Base-by-base conservation (phyloP, 345 rosid genomes). In the Brassica rapa region DNA sequence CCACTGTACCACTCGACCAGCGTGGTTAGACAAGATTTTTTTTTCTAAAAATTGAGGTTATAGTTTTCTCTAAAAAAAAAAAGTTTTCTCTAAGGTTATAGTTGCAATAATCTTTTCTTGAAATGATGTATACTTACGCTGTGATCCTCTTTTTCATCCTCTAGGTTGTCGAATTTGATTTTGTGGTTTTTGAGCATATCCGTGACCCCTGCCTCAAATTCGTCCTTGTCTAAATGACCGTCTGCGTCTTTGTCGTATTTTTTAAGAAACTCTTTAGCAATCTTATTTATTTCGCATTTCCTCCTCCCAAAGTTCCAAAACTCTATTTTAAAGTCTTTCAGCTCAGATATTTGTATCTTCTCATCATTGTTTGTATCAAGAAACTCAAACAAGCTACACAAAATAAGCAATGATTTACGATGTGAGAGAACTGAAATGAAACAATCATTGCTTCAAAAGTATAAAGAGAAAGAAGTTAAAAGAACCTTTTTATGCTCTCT, bases 401-500 rank as follows among this genome's bases (percentile, higher is more conserved):
- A 62, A 19, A 12, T 71, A 5, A 78, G 21, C 35, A 77, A 37
- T 24, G 29, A 15, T 11, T 56, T 15, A 25, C 8, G 11, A 29
- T 29, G 72, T 56, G 30, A 37, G 66, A 25, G 51, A 4, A 6
- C 12, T 4, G 14, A 63, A 53, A 55, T 10, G 24, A 55, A 9
- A 35, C 12, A 2, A 23, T 2, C 1, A 0, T 69, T 29, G 55
- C 53, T 70, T 46, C 8, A 69, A 21, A 59, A 23, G 6, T 10
- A 59, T 23, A 9, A 23, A 57, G 62, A 46, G 15, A 24, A 25
- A 66, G 24, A 62, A 62, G 56, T 49, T 25, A 2, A 66, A 66
- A 9, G n/a, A 71, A 80, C 83, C 83, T 56, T 70, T 75, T 75
- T 56, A 80, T 75, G 76, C 80, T 80, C 39, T 80, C 83, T 75